A percentile compares a stretch with the other conserved stretches of the same genome.
These are phyloP conservation scores for Fibroporia radiculosa DNA, from an alignment of 768 basidiomycete genomes.

Conservation along the genomic window DNA sequence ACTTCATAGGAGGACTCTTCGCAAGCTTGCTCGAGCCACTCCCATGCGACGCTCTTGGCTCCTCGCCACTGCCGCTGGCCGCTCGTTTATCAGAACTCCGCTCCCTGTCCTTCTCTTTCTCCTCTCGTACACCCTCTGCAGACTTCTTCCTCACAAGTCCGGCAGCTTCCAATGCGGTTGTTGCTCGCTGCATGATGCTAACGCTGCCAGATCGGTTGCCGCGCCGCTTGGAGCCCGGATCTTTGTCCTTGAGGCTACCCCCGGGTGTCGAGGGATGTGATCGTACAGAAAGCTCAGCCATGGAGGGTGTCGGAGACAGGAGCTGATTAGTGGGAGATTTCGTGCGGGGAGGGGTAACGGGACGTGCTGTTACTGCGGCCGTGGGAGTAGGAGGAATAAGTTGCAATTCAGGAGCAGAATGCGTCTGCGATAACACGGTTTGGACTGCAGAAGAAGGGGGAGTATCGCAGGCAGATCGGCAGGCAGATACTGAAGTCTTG, in stretches of 20 bases:
- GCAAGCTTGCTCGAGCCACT: conserved; percentile 57
- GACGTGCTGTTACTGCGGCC: conserved; percentile 25
- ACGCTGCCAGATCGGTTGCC: conserved; percentile 84
- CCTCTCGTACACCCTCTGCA: conserved; percentile 61
- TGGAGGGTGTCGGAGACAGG: conserved; percentile 49
- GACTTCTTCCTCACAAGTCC: conserved; percentile 82
- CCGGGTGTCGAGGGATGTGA: conserved; percentile 69
- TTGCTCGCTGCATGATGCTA: conserved; percentile 93
- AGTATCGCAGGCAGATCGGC: background rate
- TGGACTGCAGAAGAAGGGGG: conserved; percentile 9
- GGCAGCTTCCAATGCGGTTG: conserved; percentile 82
- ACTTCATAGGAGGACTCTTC: conserved; percentile 60
- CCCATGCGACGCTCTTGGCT: conserved; percentile 58
- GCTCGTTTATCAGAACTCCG: conserved; percentile 35
- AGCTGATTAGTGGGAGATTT: conserved; percentile 27
- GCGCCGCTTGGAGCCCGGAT: conserved; percentile 41
- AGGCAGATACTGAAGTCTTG: conserved; percentile 1
- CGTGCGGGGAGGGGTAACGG: conserved; percentile 47
- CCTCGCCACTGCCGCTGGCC: conserved; percentile 34
- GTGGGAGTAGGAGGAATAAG: conserved; percentile 78
- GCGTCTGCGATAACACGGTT: conserved; percentile 24
- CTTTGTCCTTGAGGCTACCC: conserved; percentile 47
- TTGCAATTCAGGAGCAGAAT: conserved; percentile 53
- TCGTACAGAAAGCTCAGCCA: conserved; percentile 40
- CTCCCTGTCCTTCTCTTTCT: conserved; percentile 37